These are phyloP conservation scores for Phytophthora pinifolia DNA, from an alignment of 352 stramenopile genomes.

Conservation along the genomic window DNA sequence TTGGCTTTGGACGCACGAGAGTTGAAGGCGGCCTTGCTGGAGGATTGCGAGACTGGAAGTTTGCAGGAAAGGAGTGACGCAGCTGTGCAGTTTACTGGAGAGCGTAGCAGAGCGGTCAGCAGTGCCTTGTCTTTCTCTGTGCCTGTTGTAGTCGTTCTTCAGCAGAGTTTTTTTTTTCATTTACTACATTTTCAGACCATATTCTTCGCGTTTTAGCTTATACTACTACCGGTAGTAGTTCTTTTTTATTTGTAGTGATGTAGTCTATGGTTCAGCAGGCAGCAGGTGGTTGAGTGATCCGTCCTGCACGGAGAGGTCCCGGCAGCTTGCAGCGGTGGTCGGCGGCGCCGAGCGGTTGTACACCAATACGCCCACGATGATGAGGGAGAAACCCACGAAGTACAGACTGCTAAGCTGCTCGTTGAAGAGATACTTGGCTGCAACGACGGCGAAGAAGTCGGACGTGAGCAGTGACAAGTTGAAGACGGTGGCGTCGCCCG, in stretches of 20 bases:
- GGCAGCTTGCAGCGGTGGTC: slow-evolving; percentile 36
- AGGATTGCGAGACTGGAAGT: not conserved
- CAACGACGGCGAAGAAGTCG: slow-evolving; percentile 94
- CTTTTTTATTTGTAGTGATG: no score
- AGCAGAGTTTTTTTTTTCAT: slow-evolving; percentile 30
- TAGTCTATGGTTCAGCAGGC: slow-evolving; percentile 7
- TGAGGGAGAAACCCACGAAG: slow-evolving; percentile 86
- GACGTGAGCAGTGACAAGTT: slow-evolving; percentile 97
- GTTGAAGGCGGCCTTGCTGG: not conserved
- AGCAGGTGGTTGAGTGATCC: slow-evolving; percentile 16
- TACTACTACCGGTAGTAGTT: no score
- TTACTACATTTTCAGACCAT: slow-evolving; percentile 34
- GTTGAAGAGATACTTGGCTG: slow-evolving; percentile 88
- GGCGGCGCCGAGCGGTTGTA: slow-evolving; percentile 68
- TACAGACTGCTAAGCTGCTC: slow-evolving; percentile 79
- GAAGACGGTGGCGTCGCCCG: slow-evolving; percentile 93
- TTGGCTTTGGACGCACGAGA: not conserved
- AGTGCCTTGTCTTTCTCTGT: slow-evolving; percentile 1
- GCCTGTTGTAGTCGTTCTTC: slow-evolving; percentile 21
- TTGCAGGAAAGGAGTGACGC: not conserved
- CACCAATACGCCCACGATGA: slow-evolving; percentile 67
- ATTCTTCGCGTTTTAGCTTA: slow-evolving; percentile 22
- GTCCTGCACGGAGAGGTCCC: slow-evolving; percentile 34
- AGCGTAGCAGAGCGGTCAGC: not conserved
- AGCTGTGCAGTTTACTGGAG: no score